Percentiles rank a stretch among this genome's conserved stretches.
These are phyloP conservation scores for Penicillium sumatraense DNA, from an alignment of 2,329 filamentous ascomycete species.

Conservation along the genomic window DNA sequence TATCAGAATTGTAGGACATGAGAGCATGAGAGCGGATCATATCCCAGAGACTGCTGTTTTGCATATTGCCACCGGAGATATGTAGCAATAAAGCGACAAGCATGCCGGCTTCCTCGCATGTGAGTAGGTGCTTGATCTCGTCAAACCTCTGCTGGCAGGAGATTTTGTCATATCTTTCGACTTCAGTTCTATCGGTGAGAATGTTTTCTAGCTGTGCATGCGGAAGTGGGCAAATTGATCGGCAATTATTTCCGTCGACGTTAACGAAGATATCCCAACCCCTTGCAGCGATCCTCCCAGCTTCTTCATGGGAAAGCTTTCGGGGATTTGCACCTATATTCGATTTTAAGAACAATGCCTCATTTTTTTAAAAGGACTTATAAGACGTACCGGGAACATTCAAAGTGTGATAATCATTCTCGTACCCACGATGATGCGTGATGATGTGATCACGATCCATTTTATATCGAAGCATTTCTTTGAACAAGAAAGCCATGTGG, in stretches of 20 bases:
- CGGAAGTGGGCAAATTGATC: constrained; percentile 28
- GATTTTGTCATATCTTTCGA: constrained; percentile 28
- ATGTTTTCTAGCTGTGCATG: constrained; percentile 22
- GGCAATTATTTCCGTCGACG: constrained; percentile 30
- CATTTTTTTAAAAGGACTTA: too few relatives aligned
- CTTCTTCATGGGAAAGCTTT: constrained; percentile 27
- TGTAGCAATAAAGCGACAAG: constrained; percentile 31
- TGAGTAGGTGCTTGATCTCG: constrained; percentile 36
- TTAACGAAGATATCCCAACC: constrained; percentile 30
- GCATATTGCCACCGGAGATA: constrained; percentile 29
- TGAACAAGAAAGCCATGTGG: constrained; percentile 26
- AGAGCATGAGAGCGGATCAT: constrained; percentile 28
- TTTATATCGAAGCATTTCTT: constrained; percentile 3
- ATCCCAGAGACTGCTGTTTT: constrained; percentile 25
- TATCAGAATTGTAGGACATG: constrained; percentile 22
- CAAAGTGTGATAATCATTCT: not conserved
- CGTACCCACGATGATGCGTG: not conserved
- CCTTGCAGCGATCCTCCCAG: constrained; percentile 25
- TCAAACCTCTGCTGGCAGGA: constrained; percentile 32
- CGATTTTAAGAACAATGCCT: too few relatives aligned
- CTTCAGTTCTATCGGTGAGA: constrained; percentile 12
- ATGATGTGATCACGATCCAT: constrained; percentile 12
- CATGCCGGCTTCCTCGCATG: constrained; percentile 30
- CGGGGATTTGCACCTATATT: not conserved
- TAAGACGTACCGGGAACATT: not conserved